Percentiles rank a stretch among this genome's conserved stretches.
Evolutionary conservation across 768 basidiomycete species (phyloP).

Genomic region (Tricholoma saponaceum): DNA sequence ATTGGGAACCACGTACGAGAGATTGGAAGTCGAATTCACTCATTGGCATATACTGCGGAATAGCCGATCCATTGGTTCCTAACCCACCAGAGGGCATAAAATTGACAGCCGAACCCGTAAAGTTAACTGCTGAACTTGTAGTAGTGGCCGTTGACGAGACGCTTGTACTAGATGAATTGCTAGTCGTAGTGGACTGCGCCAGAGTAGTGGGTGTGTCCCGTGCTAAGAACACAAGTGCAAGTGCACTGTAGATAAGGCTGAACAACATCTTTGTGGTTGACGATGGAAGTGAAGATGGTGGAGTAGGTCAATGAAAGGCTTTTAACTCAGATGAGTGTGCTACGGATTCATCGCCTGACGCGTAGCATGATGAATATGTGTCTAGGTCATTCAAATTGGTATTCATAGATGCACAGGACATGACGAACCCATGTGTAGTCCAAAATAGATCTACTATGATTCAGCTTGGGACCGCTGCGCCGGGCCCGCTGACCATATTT

Average conservation of each 20-base stretch:
- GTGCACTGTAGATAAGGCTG: neutral
- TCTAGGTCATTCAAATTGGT: neutral
- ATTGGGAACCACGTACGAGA: slow-evolving; percentile 22
- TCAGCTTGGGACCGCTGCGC: neutral
- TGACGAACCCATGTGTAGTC: neutral
- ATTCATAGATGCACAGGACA: neutral
- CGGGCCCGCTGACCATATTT: no score
- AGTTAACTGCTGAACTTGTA: neutral
- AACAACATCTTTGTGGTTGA: neutral
- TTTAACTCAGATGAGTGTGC: neutral
- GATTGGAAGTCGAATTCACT: slow-evolving; percentile 41
- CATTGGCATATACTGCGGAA: slow-evolving; percentile 18
- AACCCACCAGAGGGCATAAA: slow-evolving; percentile 18
- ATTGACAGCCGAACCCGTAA: neutral
- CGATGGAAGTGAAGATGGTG: neutral
- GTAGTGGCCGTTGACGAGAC: neutral
- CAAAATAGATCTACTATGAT: neutral
- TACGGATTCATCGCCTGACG: no score
- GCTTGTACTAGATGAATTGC: neutral
- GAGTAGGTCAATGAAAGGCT: neutral
- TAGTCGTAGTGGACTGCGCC: neutral
- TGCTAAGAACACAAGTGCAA: neutral
- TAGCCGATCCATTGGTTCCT: slow-evolving; percentile 13
- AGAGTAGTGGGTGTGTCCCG: neutral
- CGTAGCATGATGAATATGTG: neutral